A percentile compares a stretch with the other conserved stretches of the same genome.
These are phyloP conservation scores for Globisporangium mamillatum DNA, from an alignment of 352 stramenopile genomes.

Conservation along the genomic window DNA sequence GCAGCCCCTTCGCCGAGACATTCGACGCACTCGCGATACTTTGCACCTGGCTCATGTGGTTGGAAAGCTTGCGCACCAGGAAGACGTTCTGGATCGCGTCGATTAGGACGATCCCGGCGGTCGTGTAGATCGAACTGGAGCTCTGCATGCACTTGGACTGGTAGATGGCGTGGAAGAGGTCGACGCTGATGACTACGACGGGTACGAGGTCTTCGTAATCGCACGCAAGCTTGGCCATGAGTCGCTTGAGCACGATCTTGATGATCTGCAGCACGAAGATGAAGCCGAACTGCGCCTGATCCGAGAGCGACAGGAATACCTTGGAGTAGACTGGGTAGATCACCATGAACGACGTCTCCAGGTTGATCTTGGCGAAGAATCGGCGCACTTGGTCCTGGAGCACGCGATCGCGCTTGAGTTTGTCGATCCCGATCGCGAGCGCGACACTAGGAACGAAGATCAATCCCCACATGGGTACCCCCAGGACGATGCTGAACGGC, in stretches of 20 bases:
- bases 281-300: not conserved
- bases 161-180: conserved; percentile 10
- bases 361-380: conserved; percentile 3
- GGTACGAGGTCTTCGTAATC: conserved; percentile 1
- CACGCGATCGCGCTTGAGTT: not conserved
- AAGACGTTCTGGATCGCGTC: conserved; percentile 4
- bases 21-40: not conserved
- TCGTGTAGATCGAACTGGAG: not conserved
- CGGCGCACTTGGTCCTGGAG: not conserved
- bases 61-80: not conserved
- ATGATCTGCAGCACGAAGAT: conserved; percentile 4
- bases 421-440: not conserved
- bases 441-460: not conserved
- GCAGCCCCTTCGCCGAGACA: not conserved
- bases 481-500: not conserved
- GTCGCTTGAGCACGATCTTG: conserved; percentile 3
- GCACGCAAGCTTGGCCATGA: not conserved
- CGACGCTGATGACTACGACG: conserved; percentile 1
- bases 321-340: conserved; percentile 5
- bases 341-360: conserved; percentile 3
- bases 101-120: not conserved
- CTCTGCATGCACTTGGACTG: conserved; percentile 14
- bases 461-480: not conserved
- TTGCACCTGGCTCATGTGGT: not conserved
- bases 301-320: not conserved